phyloP scores from a whole-genome alignment of 495 filamentous ascomycete species.

The Podospora didyma region DNA sequence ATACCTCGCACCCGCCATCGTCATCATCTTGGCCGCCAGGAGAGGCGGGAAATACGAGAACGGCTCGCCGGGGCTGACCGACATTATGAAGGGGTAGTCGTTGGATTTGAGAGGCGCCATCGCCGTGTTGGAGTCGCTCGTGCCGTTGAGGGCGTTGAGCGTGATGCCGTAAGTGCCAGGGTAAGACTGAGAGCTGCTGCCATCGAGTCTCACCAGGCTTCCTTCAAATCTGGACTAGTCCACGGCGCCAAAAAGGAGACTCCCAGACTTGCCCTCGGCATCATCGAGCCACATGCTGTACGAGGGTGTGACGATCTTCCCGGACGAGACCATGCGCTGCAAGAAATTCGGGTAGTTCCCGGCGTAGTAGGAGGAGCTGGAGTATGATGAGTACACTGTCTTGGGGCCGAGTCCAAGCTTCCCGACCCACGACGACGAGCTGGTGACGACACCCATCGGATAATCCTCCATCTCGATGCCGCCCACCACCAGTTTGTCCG shows the following conservation, averaged over 20 bases:
- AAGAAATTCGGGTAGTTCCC: constrained; percentile 63
- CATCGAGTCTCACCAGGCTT: constrained; percentile 56
- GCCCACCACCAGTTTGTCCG: constrained; percentile 63
- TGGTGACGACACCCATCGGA: constrained; percentile 70
- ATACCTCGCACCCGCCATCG: constrained; percentile 53
- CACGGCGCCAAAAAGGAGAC: constrained; percentile 79
- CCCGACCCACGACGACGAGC: constrained; percentile 56
- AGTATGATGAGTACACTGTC: constrained; percentile 59
- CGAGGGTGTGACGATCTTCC: constrained; percentile 64
- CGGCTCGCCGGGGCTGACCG: constrained; percentile 56
- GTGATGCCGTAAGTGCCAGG: constrained; percentile 59
- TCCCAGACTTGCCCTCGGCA: constrained; percentile 56
- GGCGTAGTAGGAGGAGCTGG: constrained; percentile 18
- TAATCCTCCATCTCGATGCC: constrained; percentile 55
- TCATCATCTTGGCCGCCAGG: constrained; percentile 53
- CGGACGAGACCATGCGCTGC: constrained; percentile 57
- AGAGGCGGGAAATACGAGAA: constrained; percentile 69
- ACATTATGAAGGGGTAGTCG: constrained; percentile 59
- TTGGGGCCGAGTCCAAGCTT: constrained; percentile 76
- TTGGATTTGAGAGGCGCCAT: constrained; percentile 44
- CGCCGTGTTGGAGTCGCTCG: constrained; percentile 19
- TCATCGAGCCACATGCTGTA: constrained; percentile 83
- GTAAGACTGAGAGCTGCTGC: constrained; percentile 26
- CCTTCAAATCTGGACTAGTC: constrained; percentile 71
- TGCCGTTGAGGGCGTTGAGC: constrained; percentile 43